Base-by-base conservation (phyloP, 139 green algal species). In the Edaphochlamys debaryana region DNA sequence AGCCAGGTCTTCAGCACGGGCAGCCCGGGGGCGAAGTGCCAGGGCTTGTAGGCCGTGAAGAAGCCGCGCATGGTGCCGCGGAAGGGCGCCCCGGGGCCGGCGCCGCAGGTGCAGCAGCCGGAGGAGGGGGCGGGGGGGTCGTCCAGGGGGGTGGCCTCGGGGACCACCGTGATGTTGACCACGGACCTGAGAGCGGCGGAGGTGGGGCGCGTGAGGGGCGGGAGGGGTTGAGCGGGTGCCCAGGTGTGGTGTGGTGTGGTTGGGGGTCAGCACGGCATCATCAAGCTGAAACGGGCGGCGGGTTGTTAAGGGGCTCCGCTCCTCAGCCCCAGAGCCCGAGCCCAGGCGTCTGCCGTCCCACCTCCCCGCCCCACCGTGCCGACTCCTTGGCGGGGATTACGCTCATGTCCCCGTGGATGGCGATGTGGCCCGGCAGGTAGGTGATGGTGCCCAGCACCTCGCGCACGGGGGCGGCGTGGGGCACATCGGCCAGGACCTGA, bases 1-100 rank as follows among this genome's bases (percentile, higher is more conserved):
- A 67, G 60, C 60, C 60, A 67, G n/a, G 30, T 67, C 60, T 67
- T 67, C n/a, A 67, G 60, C 60, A 67, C 60, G n/a, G 60, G 60
- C 60, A 67, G 30, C 1, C 60, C 60, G 30, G 60, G 60, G 3
- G 60, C 60, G 30, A 38, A 38, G 30, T 13, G 8, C 60, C n/a
- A 38, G 6, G 60, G 60, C 60, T 67, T 67, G 60, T 67, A 38
- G 30, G 60, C 60, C n/a, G 60, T 67, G 60, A 67, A 67, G 60
- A 67, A 67, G 60, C 30, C 60, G 60, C 60, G 60, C 60, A 67
- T 38, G 30, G 60, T 67, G 60, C 60, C 60, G 19, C 30, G 60
- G 30, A 23, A 22, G 4, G 60, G 60, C 1, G 3, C n/a, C 9
- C 30, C 60, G 4, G n/a, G n/a, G 30, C 60, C 60, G 5, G n/a